A percentile compares a stretch with the other conserved stretches of the same genome.
Conservation (phyloP, 495 filamentous ascomycete genomes). For the Thermothielavioides terrestris region DNA sequence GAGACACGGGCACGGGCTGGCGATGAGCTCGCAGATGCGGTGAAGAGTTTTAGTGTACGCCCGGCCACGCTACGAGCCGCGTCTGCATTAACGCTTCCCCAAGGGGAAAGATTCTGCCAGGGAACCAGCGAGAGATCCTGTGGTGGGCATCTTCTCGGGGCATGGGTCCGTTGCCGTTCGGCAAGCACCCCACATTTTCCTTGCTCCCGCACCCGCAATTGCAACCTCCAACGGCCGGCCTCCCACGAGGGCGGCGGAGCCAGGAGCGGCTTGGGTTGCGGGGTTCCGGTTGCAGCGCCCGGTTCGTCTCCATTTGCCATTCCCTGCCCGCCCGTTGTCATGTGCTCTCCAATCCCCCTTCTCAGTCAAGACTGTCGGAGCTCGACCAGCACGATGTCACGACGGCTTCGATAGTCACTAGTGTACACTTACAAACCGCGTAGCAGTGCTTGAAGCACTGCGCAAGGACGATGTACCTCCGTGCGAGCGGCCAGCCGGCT, state of each 20-base stretch:
- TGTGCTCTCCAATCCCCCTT: conserved; percentile 2
- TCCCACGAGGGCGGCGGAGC: neutral
- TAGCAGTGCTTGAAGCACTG: no score
- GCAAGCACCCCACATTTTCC: conserved; percentile 2
- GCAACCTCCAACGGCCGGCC: conserved; percentile 1
- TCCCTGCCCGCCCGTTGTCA: conserved; percentile 18
- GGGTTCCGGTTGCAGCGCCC: neutral
- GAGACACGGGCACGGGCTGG: no score
- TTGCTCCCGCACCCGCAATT: neutral
- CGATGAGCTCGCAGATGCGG: neutral
- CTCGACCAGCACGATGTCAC: conserved; percentile 14
- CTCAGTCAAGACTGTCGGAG: neutral
- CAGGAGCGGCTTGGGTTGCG: neutral
- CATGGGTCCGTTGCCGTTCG: neutral
- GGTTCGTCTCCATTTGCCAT: conserved; percentile 7
- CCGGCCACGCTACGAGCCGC: conserved; percentile 23
- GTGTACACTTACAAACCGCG: no score
- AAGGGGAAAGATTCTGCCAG: no score
- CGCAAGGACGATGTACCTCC: no score
- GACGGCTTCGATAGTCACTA: conserved; percentile 10
- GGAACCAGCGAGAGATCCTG: neutral
- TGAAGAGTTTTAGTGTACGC: conserved; percentile 8
- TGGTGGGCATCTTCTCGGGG: neutral
- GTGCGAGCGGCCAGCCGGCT: neutral
- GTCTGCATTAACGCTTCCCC: conserved; percentile 17